Base-by-base conservation (phyloP, 805 yeast genomes). In the Metschnikowia kofuensis region DNA sequence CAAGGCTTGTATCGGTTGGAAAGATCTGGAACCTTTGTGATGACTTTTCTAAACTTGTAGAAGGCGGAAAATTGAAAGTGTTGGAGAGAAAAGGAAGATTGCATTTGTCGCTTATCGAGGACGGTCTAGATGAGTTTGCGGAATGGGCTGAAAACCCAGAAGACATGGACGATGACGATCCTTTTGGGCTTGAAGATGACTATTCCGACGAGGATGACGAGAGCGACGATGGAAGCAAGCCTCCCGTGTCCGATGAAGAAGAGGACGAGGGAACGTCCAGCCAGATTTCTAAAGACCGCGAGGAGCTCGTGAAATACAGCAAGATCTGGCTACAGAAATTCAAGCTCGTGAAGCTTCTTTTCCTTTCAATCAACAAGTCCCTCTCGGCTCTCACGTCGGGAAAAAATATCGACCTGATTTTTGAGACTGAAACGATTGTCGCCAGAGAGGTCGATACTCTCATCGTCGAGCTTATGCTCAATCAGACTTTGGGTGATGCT, bases 21-120 rank as follows among this genome's bases (percentile, higher is more conserved):
- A 77, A 78, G 59, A 70, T 87, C 4, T 88, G 95, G 95, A 74
- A 80, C n/a, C 63, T 70, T 32, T 84, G 90, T 61, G 87, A 83
- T 48, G 57, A 60, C 0, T 44, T 86, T 8, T 63, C 66, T 10
- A 62, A 65, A 8, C 59, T 79, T 15, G 57, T 79, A 6, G 66
- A 69, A 16, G 66, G 62, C 26, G 89, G 89, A 0, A 76, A 80
- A 42, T 52, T 80, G 14, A 85, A 83, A 2, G 58, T 82, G 1
- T 65, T 86, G 45, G 77, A 76, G 34, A 56, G 57, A 30, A 77
- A 75, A 46, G 65, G 85, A 4, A 70, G 68, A 48, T 69, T 69
- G 44, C 71, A 77, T 10, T 67, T 77, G 27, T 54, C 60, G 1
- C 60, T 86, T 47, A 69, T 85, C 7, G 77, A 73, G 15, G 92